Evolutionary conservation across 495 filamentous ascomycete species (phyloP).

Genomic region (Trichoderma virens): DNA sequence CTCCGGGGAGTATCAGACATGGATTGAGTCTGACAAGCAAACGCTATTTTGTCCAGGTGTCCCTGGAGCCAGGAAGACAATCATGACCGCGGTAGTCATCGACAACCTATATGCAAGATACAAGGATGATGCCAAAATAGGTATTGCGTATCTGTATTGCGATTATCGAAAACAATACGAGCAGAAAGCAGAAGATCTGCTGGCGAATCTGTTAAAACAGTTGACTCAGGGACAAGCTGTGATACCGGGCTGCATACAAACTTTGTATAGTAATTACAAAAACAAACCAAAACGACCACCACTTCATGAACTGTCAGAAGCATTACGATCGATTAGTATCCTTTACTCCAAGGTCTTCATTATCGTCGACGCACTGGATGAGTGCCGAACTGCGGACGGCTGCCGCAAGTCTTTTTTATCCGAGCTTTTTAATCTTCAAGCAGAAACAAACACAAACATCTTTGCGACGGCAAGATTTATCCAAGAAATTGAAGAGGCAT

Average conservation of each 20-base stretch:
- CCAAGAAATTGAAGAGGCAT: constrained; percentile 20
- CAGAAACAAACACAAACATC: constrained; percentile 17
- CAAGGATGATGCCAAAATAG: constrained; percentile 20
- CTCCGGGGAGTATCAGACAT: constrained; percentile 22
- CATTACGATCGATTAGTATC: constrained; percentile 18
- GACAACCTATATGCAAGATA: constrained; percentile 24
- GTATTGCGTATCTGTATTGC: constrained; percentile 38
- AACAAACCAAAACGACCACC: constrained; percentile 19
- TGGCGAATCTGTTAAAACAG: constrained; percentile 30
- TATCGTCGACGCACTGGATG: constrained; percentile 41
- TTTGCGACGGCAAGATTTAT: constrained; percentile 35
- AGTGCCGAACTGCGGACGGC: constrained; percentile 19
- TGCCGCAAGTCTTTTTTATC: constrained; percentile 11
- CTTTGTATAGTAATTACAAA: constrained; percentile 20
- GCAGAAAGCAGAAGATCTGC: constrained; percentile 20
- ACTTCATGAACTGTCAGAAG: constrained; percentile 16
- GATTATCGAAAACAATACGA: constrained; percentile 24
- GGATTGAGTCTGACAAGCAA: constrained; percentile 20
- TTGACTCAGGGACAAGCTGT: constrained; percentile 15
- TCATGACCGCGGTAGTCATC: constrained; percentile 27
- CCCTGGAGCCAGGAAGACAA: constrained; percentile 27
- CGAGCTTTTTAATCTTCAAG: constrained; percentile 23
- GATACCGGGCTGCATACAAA: constrained; percentile 17
- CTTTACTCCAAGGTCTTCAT: constrained; percentile 27
- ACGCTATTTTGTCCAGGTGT: constrained; percentile 39